Conservation (phyloP, 176 grass and related monocot genomes). For the Ananas comosus region DNA sequence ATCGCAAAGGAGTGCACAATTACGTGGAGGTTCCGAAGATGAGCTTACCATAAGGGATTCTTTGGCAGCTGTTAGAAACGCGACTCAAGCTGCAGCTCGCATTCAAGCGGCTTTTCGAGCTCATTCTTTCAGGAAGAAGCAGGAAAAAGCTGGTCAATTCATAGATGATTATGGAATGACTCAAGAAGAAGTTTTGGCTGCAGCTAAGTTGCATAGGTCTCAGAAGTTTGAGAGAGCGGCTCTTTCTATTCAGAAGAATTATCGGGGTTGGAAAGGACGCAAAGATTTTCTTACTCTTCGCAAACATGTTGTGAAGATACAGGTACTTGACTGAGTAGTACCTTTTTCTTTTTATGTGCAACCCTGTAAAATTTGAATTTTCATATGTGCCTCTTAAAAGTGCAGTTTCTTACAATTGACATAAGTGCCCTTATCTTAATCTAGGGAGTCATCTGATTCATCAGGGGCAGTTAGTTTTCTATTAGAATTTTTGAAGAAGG, state of each 20-base stretch:
- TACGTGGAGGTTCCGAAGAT: conserved; percentile 55
- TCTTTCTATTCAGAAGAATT: conserved; percentile 94
- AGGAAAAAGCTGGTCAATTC: conserved; percentile 34
- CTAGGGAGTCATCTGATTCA: too few relatives aligned
- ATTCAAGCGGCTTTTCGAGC: conserved; percentile 95
- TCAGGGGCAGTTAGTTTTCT: too few relatives aligned
- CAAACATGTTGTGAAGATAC: conserved; percentile 85
- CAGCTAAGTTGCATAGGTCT: conserved; percentile 43
- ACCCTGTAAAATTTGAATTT: too few relatives aligned
- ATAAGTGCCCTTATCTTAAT: too few relatives aligned
- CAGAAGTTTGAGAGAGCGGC: conserved; percentile 82
- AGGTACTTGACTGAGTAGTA: conserved; percentile 33
- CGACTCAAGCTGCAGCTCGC: conserved; percentile 77
- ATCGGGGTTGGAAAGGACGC: conserved; percentile 86
- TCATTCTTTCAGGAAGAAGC: conserved; percentile 86
- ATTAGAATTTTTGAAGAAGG: too few relatives aligned
- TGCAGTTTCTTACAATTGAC: too few relatives aligned
- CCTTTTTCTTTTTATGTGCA: too few relatives aligned
- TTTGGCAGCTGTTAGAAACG: conserved; percentile 94
- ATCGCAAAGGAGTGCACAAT: conserved; percentile 44
- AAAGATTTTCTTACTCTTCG: conserved; percentile 71
- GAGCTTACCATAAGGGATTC: conserved; percentile 88
- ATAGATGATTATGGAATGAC: conserved; percentile 86
- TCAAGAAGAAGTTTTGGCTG: conserved; percentile 67
- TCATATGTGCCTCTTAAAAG: too few relatives aligned